phyloP scores from a whole-genome alignment of 2,329 filamentous ascomycete species.

The Chalaropsis thielavioides region DNA sequence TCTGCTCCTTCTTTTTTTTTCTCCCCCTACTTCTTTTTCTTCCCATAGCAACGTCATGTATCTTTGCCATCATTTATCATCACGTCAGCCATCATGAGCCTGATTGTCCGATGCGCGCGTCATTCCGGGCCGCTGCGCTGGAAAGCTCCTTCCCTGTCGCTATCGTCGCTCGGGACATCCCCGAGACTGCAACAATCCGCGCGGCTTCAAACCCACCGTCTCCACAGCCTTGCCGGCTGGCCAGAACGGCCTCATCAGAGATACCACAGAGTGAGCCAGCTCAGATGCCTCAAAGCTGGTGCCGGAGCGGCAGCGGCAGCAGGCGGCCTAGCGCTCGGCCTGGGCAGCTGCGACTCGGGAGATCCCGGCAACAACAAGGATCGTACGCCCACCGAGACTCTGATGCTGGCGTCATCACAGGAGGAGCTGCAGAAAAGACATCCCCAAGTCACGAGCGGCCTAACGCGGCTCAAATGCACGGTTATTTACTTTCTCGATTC shows the following conservation, averaged over 20 bases:
- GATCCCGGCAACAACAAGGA: conserved; percentile 4
- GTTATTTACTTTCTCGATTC: conserved; percentile 54
- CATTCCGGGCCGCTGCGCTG: not conserved
- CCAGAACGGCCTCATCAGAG: not conserved
- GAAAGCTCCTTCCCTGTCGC: not conserved
- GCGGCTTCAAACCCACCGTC: not conserved
- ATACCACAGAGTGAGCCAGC: not conserved
- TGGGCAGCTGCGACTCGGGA: not conserved
- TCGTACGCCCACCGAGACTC: conserved; percentile 39
- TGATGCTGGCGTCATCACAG: conserved; percentile 74
- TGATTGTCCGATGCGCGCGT: conserved; percentile 12
- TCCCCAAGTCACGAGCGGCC: conserved; percentile 43
- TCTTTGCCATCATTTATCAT: not conserved
- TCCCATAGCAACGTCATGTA: conserved; percentile 2
- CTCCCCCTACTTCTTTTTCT: not conserved
- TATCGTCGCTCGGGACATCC: not conserved
- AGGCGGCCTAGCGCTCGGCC: conserved; percentile 4
- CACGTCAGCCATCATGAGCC: conserved; percentile 12
- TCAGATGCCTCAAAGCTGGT: conserved; percentile 10
- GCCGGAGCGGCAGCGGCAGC: not conserved
- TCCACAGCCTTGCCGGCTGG: not conserved
- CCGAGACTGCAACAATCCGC: not conserved
- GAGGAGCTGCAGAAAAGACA: conserved; percentile 61
- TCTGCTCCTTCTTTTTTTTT: not conserved
- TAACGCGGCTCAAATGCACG: conserved; percentile 42